Conservation (phyloP, 805 yeast genomes). For the Candida morakotiae region DNA sequence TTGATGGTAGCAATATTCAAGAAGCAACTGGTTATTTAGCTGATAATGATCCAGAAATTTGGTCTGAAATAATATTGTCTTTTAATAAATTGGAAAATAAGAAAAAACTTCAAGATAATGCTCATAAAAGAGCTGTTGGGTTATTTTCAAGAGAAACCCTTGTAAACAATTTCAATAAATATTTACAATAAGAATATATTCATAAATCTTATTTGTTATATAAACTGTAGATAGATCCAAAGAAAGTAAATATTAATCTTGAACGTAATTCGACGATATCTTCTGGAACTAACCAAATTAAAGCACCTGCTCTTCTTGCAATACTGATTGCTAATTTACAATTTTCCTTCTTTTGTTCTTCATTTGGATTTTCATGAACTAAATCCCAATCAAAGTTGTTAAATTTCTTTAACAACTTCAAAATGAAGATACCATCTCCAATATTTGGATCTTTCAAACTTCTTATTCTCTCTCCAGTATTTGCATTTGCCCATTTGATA, state of each 20-base stretch:
- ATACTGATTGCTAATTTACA: constrained; percentile 97
- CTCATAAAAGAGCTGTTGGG: constrained; percentile 30
- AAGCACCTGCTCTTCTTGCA: constrained; percentile 96
- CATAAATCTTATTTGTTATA: no score
- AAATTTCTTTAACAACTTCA: constrained; percentile 90
- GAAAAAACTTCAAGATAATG: constrained; percentile 35
- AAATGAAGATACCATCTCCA: constrained; percentile 72
- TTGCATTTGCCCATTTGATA: constrained; percentile 88
- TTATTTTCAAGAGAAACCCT: constrained; percentile 36
- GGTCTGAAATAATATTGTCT: constrained; percentile 49
- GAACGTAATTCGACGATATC: constrained; percentile 96
- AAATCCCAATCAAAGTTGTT: constrained; percentile 96
- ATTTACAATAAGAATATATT: constrained; percentile 13
- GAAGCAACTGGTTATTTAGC: constrained; percentile 64
- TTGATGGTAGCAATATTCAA: constrained; percentile 19
- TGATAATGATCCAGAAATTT: constrained; percentile 41
- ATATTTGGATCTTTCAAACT: constrained; percentile 81
- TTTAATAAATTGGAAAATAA: no score
- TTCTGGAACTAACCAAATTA: constrained; percentile 99
- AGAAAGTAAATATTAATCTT: constrained; percentile 87
- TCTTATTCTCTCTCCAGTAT: constrained; percentile 83
- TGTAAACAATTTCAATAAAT: constrained; percentile 15
- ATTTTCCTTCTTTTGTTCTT: constrained; percentile 86
- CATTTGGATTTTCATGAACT: constrained; percentile 73
- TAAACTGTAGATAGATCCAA: constrained; percentile 55